These are phyloP conservation scores for Hypomyces perniciosus DNA, from an alignment of 2,329 filamentous ascomycete species.

Conservation along the genomic window DNA sequence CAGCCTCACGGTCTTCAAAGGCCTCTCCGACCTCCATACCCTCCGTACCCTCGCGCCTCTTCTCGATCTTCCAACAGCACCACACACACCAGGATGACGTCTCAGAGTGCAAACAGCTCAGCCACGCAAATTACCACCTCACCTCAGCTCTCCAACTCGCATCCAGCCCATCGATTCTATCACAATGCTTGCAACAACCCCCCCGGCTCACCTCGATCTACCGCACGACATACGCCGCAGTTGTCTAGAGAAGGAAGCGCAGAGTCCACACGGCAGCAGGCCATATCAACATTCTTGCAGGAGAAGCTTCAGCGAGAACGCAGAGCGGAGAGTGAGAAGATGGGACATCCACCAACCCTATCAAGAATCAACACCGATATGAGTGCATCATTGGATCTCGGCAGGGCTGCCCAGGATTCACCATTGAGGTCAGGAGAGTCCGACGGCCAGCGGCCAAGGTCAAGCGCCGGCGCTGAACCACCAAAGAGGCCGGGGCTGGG, in stretches of 20 bases:
- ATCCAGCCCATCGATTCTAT: slow-evolving; percentile 31
- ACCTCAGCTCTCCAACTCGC: slow-evolving; percentile 29
- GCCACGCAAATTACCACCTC: slow-evolving; percentile 34
- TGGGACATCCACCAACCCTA: slow-evolving; percentile 23
- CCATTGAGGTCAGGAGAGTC: slow-evolving; percentile 30
- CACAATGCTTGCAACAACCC: slow-evolving; percentile 32
- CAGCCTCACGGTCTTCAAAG: slow-evolving; percentile 20
- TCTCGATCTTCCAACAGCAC: slow-evolving; percentile 43
- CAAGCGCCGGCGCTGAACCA: slow-evolving; percentile 34
- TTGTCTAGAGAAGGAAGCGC: slow-evolving; percentile 37
- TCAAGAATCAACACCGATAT: slow-evolving; percentile 33
- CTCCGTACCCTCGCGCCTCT: slow-evolving; percentile 34
- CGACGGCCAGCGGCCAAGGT: slow-evolving; percentile 36
- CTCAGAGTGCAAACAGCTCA: slow-evolving; percentile 38
- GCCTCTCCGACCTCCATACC: slow-evolving; percentile 15
- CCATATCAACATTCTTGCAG: slow-evolving; percentile 47
- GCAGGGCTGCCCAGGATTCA: slow-evolving; percentile 32
- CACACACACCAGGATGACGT: slow-evolving; percentile 34
- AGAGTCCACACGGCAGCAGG: slow-evolving; percentile 35
- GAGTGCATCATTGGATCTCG: slow-evolving; percentile 33
- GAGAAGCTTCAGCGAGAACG: slow-evolving; percentile 50
- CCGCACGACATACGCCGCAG: slow-evolving; percentile 35
- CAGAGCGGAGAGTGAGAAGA: slow-evolving; percentile 41
- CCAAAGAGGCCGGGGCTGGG: slow-evolving; percentile 51
- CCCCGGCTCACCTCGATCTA: slow-evolving; percentile 29